A percentile compares a stretch with the other conserved stretches of the same genome.
These are phyloP conservation scores for Ceratobasidium sp. DNA, from an alignment of 1,284 basidiomycete genomes.

Conservation along the genomic window DNA sequence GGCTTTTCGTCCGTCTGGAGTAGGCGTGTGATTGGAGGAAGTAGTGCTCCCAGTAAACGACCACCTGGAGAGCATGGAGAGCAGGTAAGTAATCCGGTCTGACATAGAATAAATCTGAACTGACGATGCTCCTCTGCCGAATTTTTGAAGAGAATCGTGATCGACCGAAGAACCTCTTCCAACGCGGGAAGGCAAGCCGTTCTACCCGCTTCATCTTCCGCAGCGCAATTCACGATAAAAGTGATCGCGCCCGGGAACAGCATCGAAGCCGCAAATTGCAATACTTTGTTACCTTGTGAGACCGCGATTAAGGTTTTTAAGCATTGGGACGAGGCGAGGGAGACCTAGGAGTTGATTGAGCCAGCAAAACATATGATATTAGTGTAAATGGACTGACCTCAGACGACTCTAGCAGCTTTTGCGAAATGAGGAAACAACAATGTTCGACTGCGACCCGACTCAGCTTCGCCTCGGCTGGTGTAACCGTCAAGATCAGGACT, in stretches of 20 bases:
- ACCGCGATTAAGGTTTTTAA: slow-evolving; percentile 84
- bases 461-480: slow-evolving; percentile 77
- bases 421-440: slow-evolving; percentile 84
- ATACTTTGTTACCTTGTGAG: slow-evolving; percentile 70
- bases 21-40: slow-evolving; percentile 84
- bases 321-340: slow-evolving; percentile 90
- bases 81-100: slow-evolving; percentile 16
- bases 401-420: slow-evolving; percentile 74
- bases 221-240: slow-evolving; percentile 73
- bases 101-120: slow-evolving; percentile 56
- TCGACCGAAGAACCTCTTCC: slow-evolving; percentile 85
- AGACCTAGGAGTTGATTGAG: slow-evolving; percentile 63
- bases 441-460: slow-evolving; percentile 86
- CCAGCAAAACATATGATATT: slow-evolving; percentile 4
- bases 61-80: slow-evolving; percentile 64
- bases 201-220: slow-evolving; percentile 67
- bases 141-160: slow-evolving; percentile 74
- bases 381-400: slow-evolving; percentile 67
- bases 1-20: slow-evolving; percentile 68
- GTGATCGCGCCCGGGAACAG: slow-evolving; percentile 85
- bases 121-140: slow-evolving; percentile 74
- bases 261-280: slow-evolving; percentile 79
- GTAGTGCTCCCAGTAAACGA: slow-evolving; percentile 78
- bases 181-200: slow-evolving; percentile 69
- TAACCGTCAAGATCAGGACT: slow-evolving; percentile 86